Conservation (phyloP, 768 basidiomycete genomes). For the Arthromyces matolae region DNA sequence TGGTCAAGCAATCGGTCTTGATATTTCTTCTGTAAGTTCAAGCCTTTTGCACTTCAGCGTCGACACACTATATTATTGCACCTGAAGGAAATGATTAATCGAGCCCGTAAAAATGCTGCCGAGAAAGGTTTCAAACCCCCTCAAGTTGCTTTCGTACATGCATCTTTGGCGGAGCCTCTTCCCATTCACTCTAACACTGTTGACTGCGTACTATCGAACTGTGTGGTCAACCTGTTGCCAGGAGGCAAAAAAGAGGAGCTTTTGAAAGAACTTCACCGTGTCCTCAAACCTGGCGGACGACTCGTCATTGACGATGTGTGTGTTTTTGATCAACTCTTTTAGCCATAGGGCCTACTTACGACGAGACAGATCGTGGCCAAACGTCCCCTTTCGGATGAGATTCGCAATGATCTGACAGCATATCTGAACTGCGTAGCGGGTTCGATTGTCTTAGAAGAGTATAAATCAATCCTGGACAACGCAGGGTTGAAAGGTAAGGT, state of each 20-base stretch:
- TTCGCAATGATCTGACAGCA: slow-evolving; percentile 37
- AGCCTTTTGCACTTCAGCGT: neutral
- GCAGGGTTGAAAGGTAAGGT: slow-evolving; percentile 41
- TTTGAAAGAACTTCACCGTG: slow-evolving; percentile 43
- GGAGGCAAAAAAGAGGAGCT: slow-evolving; percentile 35
- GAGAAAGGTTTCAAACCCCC: slow-evolving; percentile 41
- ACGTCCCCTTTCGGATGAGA: slow-evolving; percentile 36
- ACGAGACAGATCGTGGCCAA: slow-evolving; percentile 51
- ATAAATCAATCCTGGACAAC: slow-evolving; percentile 30
- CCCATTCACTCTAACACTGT: slow-evolving; percentile 46
- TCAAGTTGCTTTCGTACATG: slow-evolving; percentile 46
- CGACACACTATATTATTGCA: neutral
- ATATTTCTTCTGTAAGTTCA: slow-evolving; percentile 42
- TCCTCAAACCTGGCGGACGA: slow-evolving; percentile 57
- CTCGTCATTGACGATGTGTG: slow-evolving; percentile 51
- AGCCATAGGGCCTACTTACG: no score
- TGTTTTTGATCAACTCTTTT: no score
- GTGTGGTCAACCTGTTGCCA: slow-evolving; percentile 51
- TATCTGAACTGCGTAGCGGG: slow-evolving; percentile 47
- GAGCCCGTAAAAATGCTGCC: slow-evolving; percentile 43
- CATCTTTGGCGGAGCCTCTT: slow-evolving; percentile 37
- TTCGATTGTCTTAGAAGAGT: slow-evolving; percentile 38
- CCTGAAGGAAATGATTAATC: slow-evolving; percentile 46
- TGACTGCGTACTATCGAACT: slow-evolving; percentile 57
- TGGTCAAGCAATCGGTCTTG: slow-evolving; percentile 53